Conservation (phyloP, 352 stramenopile genomes). For the Phytophthora agathidicida region DNA sequence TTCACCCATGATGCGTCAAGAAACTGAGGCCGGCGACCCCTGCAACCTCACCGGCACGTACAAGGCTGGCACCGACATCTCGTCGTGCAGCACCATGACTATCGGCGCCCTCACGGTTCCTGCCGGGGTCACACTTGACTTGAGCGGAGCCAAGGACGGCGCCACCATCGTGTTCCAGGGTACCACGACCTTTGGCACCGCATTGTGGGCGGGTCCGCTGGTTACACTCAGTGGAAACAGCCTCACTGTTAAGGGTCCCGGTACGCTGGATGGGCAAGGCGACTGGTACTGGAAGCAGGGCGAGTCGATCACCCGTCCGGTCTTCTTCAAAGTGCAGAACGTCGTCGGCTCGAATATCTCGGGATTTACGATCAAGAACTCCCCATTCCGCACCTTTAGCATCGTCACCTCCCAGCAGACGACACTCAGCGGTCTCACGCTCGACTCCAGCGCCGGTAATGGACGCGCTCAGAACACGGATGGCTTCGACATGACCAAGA, state of each 20-base stretch:
- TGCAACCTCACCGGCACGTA: conserved; percentile 37
- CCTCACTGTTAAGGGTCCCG: conserved; percentile 30
- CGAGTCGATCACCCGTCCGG: conserved; percentile 25
- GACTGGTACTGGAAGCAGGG: conserved; percentile 44
- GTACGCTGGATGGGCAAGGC: conserved; percentile 39
- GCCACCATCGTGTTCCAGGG: conserved; percentile 34
- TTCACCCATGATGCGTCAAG: conserved; percentile 24
- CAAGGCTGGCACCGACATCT: conserved; percentile 26
- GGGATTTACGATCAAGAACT: conserved; percentile 39
- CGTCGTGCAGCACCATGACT: conserved; percentile 29
- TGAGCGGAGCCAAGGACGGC: conserved; percentile 30
- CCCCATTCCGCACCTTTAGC: conserved; percentile 23
- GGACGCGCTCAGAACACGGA: conserved; percentile 22
- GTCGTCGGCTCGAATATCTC: conserved; percentile 24
- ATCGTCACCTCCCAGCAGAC: conserved; percentile 27
- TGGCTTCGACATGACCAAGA: conserved; percentile 38
- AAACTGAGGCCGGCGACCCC: conserved; percentile 12
- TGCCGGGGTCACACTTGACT: conserved; percentile 36
- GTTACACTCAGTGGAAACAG: conserved; percentile 22
- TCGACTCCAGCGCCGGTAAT: conserved; percentile 37
- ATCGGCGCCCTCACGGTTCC: conserved; percentile 31
- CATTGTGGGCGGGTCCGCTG: conserved; percentile 32
- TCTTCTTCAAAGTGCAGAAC: conserved; percentile 14
- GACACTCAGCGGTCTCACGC: conserved; percentile 31
- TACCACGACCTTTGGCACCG: conserved; percentile 37